These are phyloP conservation scores for Carallia pectinifolia DNA, from an alignment of 345 rosid species.

Conservation along the genomic window DNA sequence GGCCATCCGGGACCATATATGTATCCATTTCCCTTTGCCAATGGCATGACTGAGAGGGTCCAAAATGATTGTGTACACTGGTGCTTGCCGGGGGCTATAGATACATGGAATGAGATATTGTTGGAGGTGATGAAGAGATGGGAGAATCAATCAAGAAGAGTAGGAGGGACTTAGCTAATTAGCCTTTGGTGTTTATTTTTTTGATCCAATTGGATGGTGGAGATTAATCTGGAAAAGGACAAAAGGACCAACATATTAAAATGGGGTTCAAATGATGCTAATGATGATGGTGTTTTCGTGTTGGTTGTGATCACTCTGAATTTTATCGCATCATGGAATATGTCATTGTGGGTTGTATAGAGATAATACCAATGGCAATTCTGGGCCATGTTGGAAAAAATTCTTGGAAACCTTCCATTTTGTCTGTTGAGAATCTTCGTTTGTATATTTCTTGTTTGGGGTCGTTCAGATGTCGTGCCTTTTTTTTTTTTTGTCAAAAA, in stretches of 20 bases:
- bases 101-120: conserved; percentile 88
- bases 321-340: too few species aligned
- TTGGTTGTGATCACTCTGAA: too few species aligned
- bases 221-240: conserved; percentile 7
- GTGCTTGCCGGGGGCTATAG: conserved; percentile 95
- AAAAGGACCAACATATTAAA: not conserved
- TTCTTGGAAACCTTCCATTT: not conserved
- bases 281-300: conserved; percentile 12
- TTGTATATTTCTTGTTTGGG: not conserved
- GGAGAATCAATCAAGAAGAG: conserved; percentile 26
- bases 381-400: not conserved
- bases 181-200: not conserved
- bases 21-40: conserved; percentile 71
- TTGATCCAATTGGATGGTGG: conserved; percentile 2
- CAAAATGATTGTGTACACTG: conserved; percentile 96
- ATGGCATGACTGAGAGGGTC: conserved; percentile 66
- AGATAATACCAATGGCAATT: not conserved
- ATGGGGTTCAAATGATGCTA: conserved; percentile 3
- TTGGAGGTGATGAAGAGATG: conserved; percentile 60
- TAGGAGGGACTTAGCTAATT: too few species aligned
- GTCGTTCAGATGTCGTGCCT: not conserved
- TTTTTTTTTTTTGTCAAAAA: too few species aligned
- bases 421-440: not conserved
- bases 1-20: conserved; percentile 95
- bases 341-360: too few species aligned